phyloP scores from a whole-genome alignment of 345 rosid genomes.

The Citropsis articulata region DNA sequence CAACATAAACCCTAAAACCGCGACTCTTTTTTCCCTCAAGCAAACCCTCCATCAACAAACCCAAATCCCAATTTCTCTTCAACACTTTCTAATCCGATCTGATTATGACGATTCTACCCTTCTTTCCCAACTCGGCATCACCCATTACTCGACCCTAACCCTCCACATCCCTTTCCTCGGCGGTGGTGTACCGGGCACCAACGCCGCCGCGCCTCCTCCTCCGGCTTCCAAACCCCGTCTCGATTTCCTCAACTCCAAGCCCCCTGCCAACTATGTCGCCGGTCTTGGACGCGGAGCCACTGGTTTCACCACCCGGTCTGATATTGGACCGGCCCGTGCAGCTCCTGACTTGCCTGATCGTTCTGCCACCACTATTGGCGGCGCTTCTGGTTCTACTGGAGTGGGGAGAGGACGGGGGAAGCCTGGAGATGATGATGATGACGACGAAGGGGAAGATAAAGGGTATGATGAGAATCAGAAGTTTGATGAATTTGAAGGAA shows the following conservation, averaged over 20 bases:
- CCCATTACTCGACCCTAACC: slow-evolving; percentile 45
- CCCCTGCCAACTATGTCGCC: slow-evolving; percentile 87
- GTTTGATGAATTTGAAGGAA: slow-evolving; percentile 95
- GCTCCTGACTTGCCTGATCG: slow-evolving; percentile 92
- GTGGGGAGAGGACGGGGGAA: slow-evolving; percentile 71
- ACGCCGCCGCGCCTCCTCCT: slow-evolving; percentile 16
- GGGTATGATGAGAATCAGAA: slow-evolving; percentile 94
- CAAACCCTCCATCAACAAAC: slow-evolving; percentile 36
- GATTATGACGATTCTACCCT: slow-evolving; percentile 26
- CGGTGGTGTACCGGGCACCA: slow-evolving; percentile 37
- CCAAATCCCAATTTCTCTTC: slow-evolving; percentile 40
- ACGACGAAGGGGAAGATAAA: slow-evolving; percentile 83
- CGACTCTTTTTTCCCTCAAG: slow-evolving; percentile 53
- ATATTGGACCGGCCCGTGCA: slow-evolving; percentile 94
- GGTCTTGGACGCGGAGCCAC: slow-evolving; percentile 97
- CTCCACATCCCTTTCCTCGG: slow-evolving; percentile 57
- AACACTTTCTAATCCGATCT: slow-evolving; percentile 36
- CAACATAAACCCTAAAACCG: slow-evolving; percentile 43
- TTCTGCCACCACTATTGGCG: slow-evolving; percentile 56
- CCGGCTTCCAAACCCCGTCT: slow-evolving; percentile 69
- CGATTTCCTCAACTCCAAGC: slow-evolving; percentile 82
- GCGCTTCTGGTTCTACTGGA: slow-evolving; percentile 41
- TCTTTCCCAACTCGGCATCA: slow-evolving; percentile 51
- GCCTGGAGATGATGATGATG: slow-evolving; percentile 71
- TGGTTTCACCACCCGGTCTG: slow-evolving; percentile 93